Base-by-base conservation (phyloP, 768 basidiomycete genomes). In the Leccinum ochraceum region DNA sequence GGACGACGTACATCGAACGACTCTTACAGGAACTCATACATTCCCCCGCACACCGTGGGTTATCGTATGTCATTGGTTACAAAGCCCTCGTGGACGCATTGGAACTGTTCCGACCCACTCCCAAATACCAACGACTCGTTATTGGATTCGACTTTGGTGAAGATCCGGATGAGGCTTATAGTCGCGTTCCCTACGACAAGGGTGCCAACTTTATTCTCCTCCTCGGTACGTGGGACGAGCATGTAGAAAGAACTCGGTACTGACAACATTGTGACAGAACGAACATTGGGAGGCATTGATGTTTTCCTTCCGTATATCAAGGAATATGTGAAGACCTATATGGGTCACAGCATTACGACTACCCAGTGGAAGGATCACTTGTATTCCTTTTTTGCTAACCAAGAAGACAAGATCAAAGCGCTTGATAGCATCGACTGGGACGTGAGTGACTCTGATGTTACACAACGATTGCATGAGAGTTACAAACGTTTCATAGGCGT, bases 1-100 rank as follows among this genome's bases (percentile, higher is more conserved):
- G 92, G 90, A 98, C 96, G 39, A 94, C 91, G 0, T 98, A 95
- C 69, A 87, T 92, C 32, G 96, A 98, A 71, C 86, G 94, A 22
- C 77, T 96, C 8, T 77, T 96, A 50, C 85, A 85, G 53, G 81
- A 87, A 63, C 76, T 80, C 50, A 77, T 94, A 10, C 85, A 92
- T 70, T 83, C 88, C 1, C 83, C 89, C 11, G 86, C 86, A 2
- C 85, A 88, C 54, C 86, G 94, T 53, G 93, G 86, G 17, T 90
- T 98, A 69, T 84, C 86, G 8, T 96, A 81, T 73, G 77, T 92
- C 61, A 88, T 90, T 59, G 94, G 94, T 3, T 78, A 80, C 20
- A 91, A 90, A 61, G 80, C 77, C 0, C 80, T 98, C 17, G 75
- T 80, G n/a, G 89, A 92, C 60, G 85, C 89, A 17, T 76, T 98